Base-by-base conservation (phyloP, 2,329 filamentous ascomycete species). In the Tolypocladium pustulatum region DNA sequence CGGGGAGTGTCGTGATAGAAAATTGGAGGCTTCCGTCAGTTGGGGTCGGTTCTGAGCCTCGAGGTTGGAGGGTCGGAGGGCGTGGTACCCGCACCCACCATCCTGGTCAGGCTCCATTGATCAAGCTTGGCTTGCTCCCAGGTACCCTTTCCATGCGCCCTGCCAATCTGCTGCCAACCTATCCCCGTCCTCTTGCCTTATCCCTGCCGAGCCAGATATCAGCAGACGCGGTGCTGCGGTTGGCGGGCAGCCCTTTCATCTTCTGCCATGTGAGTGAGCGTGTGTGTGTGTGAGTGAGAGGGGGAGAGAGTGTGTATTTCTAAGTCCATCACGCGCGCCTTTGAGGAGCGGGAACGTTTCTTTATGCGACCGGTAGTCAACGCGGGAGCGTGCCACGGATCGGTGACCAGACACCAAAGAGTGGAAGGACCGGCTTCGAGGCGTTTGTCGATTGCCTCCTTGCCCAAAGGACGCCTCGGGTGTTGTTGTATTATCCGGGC, bases 1-100 rank as follows among this genome's bases (percentile, higher is more conserved):
- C 27, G 34, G 57, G 55, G 57, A 32, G 61, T 59, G 57, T 38
- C n/a, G 54, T 38, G 55, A 62, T 58, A 59, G 57, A 57, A 53
- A 57, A 38, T 57, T 60, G 57, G 57, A 59, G 58, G 59, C 41
- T 53, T 15, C 41, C 9, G 13, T 25, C 53, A 54, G 51, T 58
- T 59, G 58, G 58, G 51, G 58, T 60, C 34, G 58, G n/a, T 25
- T 37, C 54, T 43, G 51, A 52, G 13, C 12, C 12, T 54, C 20
- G 51, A 38, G 32, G 37, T 25, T 55, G 38, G 57, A 41, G 57
- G 37, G 5, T 22, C 30, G 20, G 46, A 34, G 46, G 56, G 46
- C 43, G 56, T n/a, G 22, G 56, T 38, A 53, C 30, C 51, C 49
- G 56, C 56, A n/a, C 37, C 49, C 49, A 52, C 30, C 49, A 43